Percentiles rank a stretch among this genome's conserved stretches.
Conservation (phyloP, 352 stramenopile genomes). For the Stramenopiles sp. region DNA sequence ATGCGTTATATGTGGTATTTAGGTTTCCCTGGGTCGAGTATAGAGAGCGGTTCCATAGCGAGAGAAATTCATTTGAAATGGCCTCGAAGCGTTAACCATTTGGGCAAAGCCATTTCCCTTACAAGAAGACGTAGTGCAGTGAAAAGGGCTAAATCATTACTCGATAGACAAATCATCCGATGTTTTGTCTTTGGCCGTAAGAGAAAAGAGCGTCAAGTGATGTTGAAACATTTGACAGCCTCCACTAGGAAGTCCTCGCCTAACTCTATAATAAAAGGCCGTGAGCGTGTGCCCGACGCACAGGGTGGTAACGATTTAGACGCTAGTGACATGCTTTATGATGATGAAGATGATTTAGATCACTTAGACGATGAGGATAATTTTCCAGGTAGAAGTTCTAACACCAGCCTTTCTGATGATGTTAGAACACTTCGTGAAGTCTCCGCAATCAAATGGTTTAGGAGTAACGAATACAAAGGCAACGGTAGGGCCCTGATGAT, state of each 20-base stretch:
- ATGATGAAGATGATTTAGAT: conserved; percentile 15
- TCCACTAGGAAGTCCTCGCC: too few relatives aligned
- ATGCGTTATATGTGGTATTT: conserved; percentile 1
- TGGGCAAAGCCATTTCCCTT: neutral
- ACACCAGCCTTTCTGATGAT: neutral
- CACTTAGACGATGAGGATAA: neutral
- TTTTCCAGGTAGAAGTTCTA: neutral
- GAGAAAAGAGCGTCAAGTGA: neutral
- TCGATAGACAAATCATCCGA: neutral
- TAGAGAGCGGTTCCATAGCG: neutral
- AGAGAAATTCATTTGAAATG: neutral
- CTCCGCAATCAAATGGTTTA: conserved; percentile 8
- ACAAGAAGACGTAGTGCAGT: neutral
- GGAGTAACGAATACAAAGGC: conserved; percentile 16
- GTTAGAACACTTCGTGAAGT: conserved; percentile 3
- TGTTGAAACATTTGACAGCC: neutral
- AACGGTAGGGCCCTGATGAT: conserved; percentile 13
- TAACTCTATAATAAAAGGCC: too few relatives aligned
- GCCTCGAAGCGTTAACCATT: neutral
- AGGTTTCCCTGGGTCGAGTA: neutral
- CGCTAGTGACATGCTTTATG: conserved; percentile 16
- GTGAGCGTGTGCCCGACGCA: neutral
- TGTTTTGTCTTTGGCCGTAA: neutral
- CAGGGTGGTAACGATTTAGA: conserved; percentile 35
- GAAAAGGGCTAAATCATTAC: neutral